Percentiles rank a stretch among this genome's conserved stretches.
Conservation (phyloP, 2,329 filamentous ascomycete species). For the Cryphonectria nitschkei region DNA sequence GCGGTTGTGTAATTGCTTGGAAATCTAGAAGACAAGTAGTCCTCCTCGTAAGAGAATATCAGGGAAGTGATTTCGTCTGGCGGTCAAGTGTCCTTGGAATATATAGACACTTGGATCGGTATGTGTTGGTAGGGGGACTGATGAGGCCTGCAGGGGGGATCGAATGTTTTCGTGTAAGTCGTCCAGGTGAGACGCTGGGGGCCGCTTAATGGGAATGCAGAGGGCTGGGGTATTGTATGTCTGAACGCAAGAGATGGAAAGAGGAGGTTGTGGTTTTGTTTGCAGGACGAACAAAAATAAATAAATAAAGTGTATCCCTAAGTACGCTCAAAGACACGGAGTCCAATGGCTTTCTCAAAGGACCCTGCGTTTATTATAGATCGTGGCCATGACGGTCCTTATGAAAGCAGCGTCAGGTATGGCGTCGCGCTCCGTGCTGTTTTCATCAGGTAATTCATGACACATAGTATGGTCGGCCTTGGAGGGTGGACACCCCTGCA, state of each 20-base stretch:
- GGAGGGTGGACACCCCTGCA: constrained; percentile 5
- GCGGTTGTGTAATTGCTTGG: neutral
- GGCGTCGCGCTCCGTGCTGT: constrained; percentile 22
- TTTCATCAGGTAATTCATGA: constrained; percentile 35
- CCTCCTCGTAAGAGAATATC: no score
- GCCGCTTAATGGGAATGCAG: neutral
- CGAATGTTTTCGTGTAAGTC: constrained; percentile 20
- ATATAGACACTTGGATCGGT: neutral
- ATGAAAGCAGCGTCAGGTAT: constrained; percentile 15
- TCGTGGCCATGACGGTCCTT: constrained; percentile 30
- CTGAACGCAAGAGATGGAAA: constrained; percentile 14
- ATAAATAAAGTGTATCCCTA: neutral
- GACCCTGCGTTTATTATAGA: constrained; percentile 11
- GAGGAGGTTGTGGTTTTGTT: neutral
- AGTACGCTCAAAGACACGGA: neutral
- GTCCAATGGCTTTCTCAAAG: neutral
- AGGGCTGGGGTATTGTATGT: constrained; percentile 5
- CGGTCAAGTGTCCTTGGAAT: neutral
- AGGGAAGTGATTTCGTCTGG: neutral
- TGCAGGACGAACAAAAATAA: neutral
- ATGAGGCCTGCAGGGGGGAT: neutral
- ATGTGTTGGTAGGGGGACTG: neutral
- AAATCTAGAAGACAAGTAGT: neutral
- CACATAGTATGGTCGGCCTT: constrained; percentile 29
- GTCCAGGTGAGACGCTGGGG: neutral